A percentile compares a stretch with the other conserved stretches of the same genome.
Evolutionary conservation across 2,329 filamentous ascomycete genomes (phyloP).

Genomic region (Colletotrichum falcatum): DNA sequence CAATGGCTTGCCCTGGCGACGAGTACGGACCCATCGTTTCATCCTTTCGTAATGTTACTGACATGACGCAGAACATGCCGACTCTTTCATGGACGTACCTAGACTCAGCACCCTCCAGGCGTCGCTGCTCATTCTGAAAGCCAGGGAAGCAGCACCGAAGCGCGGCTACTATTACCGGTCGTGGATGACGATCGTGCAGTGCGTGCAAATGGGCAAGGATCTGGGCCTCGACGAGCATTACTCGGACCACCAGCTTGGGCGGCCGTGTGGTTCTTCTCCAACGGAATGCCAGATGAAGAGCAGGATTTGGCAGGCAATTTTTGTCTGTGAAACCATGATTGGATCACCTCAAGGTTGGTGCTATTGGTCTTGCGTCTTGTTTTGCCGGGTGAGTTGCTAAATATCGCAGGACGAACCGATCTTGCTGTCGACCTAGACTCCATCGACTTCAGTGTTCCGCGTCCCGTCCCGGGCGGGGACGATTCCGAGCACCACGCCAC

Average conservation of each 20-base stretch:
- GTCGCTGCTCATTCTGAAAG: slow-evolving; percentile 87
- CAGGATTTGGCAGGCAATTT: slow-evolving; percentile 89
- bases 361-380: not conserved
- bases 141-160: slow-evolving; percentile 90
- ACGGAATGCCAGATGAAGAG: slow-evolving; percentile 87
- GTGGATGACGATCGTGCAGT: slow-evolving; percentile 95
- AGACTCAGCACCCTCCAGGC: slow-evolving; percentile 93
- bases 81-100: slow-evolving; percentile 93
- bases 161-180: slow-evolving; percentile 96
- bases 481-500: slow-evolving; percentile 82
- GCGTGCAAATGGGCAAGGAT: slow-evolving; percentile 93
- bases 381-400: not conserved
- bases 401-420: slow-evolving; percentile 76
- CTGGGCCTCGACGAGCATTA: slow-evolving; percentile 89
- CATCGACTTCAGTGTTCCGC: slow-evolving; percentile 78
- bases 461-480: slow-evolving; percentile 74
- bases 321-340: slow-evolving; percentile 91
- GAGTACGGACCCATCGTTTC: slow-evolving; percentile 62
- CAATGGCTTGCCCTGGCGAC: slow-evolving; percentile 94
- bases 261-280: slow-evolving; percentile 74
- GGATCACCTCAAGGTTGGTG: slow-evolving; percentile 87
- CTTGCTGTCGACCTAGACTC: slow-evolving; percentile 80
- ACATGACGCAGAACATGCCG: slow-evolving; percentile 76
- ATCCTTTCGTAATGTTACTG: not conserved
- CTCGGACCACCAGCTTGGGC: slow-evolving; percentile 79